Percentiles rank a stretch among this genome's conserved stretches.
Conservation (phyloP, 1,284 basidiomycete species). For the Phenoliferia sp. region DNA sequence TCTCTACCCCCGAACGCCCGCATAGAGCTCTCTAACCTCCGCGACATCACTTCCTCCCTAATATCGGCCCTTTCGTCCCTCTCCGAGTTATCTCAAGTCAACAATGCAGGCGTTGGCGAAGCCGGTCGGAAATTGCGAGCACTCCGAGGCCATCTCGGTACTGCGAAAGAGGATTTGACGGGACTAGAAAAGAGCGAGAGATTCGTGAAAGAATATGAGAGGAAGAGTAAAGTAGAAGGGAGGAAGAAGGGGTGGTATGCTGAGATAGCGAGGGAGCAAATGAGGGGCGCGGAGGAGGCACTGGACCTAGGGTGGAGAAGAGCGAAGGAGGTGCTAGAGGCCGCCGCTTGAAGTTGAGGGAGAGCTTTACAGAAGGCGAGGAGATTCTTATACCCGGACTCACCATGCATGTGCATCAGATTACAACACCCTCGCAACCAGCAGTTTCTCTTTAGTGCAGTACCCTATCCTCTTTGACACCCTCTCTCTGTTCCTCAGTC, state of each 20-base stretch:
- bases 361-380: no score
- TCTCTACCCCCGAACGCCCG: not conserved
- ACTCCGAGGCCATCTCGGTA: slow-evolving; percentile 12
- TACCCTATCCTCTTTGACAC: no score
- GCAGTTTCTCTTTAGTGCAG: no score
- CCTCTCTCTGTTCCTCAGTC: no score
- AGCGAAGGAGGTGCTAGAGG: not conserved
- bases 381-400: no score
- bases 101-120: slow-evolving; percentile 14
- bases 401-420: no score
- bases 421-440: no score
- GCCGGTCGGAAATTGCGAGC: slow-evolving; percentile 22
- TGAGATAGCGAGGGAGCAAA: slow-evolving; percentile 4
- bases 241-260: not conserved
- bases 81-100: slow-evolving; percentile 22
- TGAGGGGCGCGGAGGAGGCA: not conserved
- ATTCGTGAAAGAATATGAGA: slow-evolving; percentile 12
- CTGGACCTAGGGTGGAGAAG: not conserved
- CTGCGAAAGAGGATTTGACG: slow-evolving; percentile 10
- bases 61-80: slow-evolving; percentile 18
- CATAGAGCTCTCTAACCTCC: slow-evolving; percentile 7
- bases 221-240: not conserved
- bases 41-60: slow-evolving; percentile 18
- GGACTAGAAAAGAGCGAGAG: slow-evolving; percentile 4
- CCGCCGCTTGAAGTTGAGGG: no score